Conservation (phyloP, 2,329 filamentous ascomycete species). For the Ceratocystis colombiana region DNA sequence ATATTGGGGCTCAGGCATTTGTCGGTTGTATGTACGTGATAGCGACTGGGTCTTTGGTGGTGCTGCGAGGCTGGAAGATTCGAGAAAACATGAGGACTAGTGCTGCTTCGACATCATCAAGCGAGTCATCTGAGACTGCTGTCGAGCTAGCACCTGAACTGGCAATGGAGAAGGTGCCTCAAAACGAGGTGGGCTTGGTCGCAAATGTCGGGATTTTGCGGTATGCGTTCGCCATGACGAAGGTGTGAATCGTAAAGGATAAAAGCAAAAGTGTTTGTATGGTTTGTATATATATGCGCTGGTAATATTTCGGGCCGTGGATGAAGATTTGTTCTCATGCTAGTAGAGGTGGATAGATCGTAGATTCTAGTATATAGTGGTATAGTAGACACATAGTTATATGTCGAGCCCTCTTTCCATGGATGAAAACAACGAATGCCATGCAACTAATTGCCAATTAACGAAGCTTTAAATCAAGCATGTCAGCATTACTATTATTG, state of each 20-base stretch:
- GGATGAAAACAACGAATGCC: too few species aligned
- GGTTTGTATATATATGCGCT: too few species aligned
- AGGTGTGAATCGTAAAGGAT: background rate
- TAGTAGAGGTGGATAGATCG: too few species aligned
- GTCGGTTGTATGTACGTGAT: constrained; percentile 51
- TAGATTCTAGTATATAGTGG: too few species aligned
- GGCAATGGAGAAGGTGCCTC: background rate
- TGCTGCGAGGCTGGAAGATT: constrained; percentile 36
- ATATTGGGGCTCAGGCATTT: constrained; percentile 48
- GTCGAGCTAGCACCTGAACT: background rate
- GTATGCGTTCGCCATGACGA: background rate
- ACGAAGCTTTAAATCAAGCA: too few species aligned
- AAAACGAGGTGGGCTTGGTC: background rate
- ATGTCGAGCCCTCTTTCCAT: too few species aligned
- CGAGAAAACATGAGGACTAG: background rate
- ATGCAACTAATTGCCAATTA: too few species aligned
- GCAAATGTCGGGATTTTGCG: constrained; percentile 2
- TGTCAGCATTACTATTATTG: too few species aligned
- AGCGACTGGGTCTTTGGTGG: constrained; percentile 33
- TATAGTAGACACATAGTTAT: too few species aligned
- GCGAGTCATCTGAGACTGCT: background rate
- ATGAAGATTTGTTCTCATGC: too few species aligned
- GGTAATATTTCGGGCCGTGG: too few species aligned
- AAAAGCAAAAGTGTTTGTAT: too few species aligned
- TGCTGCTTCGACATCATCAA: constrained; percentile 16